Conservation (phyloP, 2,329 filamentous ascomycete species). For the Didymella pomorum region DNA sequence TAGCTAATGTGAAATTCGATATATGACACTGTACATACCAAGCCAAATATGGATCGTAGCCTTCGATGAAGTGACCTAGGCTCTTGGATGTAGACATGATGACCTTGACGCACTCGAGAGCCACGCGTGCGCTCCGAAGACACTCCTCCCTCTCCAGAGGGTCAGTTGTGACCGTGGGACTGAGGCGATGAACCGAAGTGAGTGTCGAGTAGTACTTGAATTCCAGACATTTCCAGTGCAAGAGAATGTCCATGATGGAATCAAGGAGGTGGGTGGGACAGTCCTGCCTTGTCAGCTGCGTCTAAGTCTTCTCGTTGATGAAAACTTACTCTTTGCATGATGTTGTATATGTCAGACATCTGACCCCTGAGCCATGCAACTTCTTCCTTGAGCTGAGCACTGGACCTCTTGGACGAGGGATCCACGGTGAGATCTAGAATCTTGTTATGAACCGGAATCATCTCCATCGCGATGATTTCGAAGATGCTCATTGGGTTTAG, state of each 20-base stretch:
- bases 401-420: conserved; percentile 19
- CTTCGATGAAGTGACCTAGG: conserved; percentile 41
- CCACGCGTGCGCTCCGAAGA: conserved; percentile 41
- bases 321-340: conserved; percentile 35
- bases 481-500: conserved; percentile 38
- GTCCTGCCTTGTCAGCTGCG: conserved; percentile 25
- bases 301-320: background rate
- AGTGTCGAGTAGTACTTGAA: conserved; percentile 47
- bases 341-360: conserved; percentile 33
- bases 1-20: conserved; percentile 6
- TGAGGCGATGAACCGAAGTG: conserved; percentile 43
- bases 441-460: conserved; percentile 41
- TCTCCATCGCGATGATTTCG: conserved; percentile 35
- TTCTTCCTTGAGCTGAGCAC: conserved; percentile 28
- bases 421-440: conserved; percentile 39
- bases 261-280: conserved; percentile 30
- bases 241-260: conserved; percentile 31
- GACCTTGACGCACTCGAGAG: conserved; percentile 39
- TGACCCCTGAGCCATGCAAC: conserved; percentile 32
- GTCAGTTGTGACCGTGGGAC: conserved; percentile 40
- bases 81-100: conserved; percentile 36
- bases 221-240: conserved; percentile 45
- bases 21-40: conserved; percentile 27
- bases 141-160: conserved; percentile 42
- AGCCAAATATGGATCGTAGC: conserved; percentile 41